Conservation (phyloP, 495 filamentous ascomycete genomes). For the Aspergillus indologenus region DNA sequence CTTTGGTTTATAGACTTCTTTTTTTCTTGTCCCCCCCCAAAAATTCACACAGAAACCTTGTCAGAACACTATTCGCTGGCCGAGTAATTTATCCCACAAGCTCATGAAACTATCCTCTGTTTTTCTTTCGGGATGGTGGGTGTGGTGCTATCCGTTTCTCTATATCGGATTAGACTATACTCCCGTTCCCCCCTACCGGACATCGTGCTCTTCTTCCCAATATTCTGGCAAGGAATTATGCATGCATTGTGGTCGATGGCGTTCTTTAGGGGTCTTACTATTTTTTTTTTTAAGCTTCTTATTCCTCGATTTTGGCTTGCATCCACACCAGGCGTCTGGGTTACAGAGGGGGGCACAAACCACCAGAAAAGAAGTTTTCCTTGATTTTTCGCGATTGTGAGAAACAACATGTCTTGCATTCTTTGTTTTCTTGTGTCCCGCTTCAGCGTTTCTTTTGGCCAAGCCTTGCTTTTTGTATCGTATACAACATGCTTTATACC, state of each 20-base stretch:
- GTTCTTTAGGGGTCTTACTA: neutral
- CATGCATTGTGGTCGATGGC: neutral
- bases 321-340: conserved; percentile 2
- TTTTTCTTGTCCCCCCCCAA: too few relatives aligned
- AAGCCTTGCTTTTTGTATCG: neutral
- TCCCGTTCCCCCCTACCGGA: too few relatives aligned
- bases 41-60: too few relatives aligned
- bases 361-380: neutral
- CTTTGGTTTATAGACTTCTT: conserved; percentile 26
- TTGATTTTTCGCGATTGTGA: neutral
- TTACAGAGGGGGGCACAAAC: too few relatives aligned
- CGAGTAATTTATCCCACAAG: conserved; percentile 1
- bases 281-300: neutral
- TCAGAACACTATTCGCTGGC: conserved; percentile 14
- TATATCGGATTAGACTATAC: too few relatives aligned
- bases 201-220: too few relatives aligned
- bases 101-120: neutral
- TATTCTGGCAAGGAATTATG: too few relatives aligned
- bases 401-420: neutral
- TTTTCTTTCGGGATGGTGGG: neutral
- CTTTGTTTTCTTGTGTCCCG: neutral
- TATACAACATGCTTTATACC: neutral
- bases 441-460: neutral
- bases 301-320: neutral
- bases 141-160: too few relatives aligned